These are phyloP conservation scores for Microbotryum saponariae DNA, from an alignment of 1,284 basidiomycete genomes.

Conservation along the genomic window DNA sequence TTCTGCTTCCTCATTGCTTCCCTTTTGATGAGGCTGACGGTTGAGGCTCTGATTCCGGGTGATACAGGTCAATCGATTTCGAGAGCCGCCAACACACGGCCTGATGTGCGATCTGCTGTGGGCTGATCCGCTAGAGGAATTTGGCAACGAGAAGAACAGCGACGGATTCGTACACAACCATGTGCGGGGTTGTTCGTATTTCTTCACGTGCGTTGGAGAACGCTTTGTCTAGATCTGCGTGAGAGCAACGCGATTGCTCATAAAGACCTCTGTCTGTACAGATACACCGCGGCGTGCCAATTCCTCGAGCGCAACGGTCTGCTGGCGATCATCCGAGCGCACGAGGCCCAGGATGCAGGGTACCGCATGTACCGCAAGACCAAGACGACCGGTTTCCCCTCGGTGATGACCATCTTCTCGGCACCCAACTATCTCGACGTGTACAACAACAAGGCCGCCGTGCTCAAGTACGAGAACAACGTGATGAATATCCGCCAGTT, in stretches of 20 bases:
- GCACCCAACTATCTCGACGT: conserved; percentile 94
- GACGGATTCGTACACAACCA: conserved; percentile 87
- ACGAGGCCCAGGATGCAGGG: conserved; percentile 93
- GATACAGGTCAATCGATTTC: conserved; percentile 77
- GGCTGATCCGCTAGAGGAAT: conserved; percentile 91
- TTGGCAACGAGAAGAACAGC: conserved; percentile 77
- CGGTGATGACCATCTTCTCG: conserved; percentile 94
- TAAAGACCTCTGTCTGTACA: conserved; percentile 38
- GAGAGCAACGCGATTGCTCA: not conserved
- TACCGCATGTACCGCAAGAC: conserved; percentile 98
- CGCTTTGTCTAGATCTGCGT: not conserved
- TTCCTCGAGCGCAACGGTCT: conserved; percentile 91
- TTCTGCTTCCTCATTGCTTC: not conserved
- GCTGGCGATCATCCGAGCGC: conserved; percentile 87
- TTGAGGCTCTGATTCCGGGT: not conserved
- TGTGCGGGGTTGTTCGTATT: conserved; percentile 89
- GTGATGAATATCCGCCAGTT: conserved; percentile 93
- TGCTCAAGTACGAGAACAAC: conserved; percentile 92
- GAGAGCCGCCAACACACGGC: conserved; percentile 87
- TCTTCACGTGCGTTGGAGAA: conserved; percentile 68
- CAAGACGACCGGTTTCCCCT: conserved; percentile 78
- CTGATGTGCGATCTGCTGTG: conserved; percentile 93
- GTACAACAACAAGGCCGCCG: conserved; percentile 94
- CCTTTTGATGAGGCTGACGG: not conserved
- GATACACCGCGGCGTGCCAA: conserved; percentile 86